Percentiles rank a stretch among this genome's conserved stretches.
phyloP scores from a whole-genome alignment of 2,329 filamentous ascomycete species.

The Microsporum ferrugineum region DNA sequence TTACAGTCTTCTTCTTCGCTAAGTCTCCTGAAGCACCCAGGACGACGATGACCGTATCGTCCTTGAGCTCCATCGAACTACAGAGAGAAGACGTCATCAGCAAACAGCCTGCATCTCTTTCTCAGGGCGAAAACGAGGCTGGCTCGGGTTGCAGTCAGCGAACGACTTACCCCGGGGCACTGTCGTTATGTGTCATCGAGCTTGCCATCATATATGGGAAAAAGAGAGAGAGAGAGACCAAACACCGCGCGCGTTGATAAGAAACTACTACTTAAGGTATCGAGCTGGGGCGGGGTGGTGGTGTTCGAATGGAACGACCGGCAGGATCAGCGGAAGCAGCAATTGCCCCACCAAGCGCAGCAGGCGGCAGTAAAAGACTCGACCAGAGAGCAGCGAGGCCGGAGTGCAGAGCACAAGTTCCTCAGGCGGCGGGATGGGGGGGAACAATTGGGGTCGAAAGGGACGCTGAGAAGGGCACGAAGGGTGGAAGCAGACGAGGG shows the following conservation, averaged over 20 bases:
- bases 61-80: slow-evolving; percentile 88
- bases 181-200: neutral
- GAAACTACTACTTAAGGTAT: no score
- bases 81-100: neutral
- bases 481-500: neutral
- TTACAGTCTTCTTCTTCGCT: slow-evolving; percentile 97
- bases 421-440: neutral
- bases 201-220: neutral
- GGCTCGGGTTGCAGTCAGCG: neutral
- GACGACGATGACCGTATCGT: slow-evolving; percentile 94
- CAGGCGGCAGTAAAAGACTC: neutral
- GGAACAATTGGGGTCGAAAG: neutral
- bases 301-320: neutral
- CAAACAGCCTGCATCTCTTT: neutral
- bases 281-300: neutral
- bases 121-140: neutral
- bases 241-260: no score
- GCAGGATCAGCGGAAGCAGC: neutral
- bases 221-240: no score
- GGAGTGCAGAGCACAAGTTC: neutral
- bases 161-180: neutral
- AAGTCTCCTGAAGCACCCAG: slow-evolving; percentile 94
- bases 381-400: neutral
- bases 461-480: neutral
- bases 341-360: slow-evolving; percentile 2